A percentile compares a stretch with the other conserved stretches of the same genome.
Conservation (phyloP, 352 stramenopile species). For the Pythium myriotylum region DNA sequence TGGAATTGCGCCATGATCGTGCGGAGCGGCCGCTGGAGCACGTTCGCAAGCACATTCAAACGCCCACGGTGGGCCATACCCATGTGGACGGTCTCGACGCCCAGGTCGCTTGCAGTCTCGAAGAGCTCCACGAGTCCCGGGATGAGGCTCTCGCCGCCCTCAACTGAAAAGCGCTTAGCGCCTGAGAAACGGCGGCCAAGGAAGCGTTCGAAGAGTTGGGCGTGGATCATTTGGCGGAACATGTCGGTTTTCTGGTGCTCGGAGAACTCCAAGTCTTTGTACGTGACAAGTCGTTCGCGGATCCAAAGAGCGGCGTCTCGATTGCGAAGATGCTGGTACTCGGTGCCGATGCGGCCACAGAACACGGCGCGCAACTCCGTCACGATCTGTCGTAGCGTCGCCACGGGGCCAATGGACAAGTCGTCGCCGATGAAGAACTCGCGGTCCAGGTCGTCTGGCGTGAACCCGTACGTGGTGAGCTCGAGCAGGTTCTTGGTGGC, state of each 20-base stretch:
- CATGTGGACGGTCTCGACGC: slow-evolving; percentile 98
- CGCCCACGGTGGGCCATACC: slow-evolving; percentile 98
- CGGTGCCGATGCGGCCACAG: slow-evolving; percentile 95
- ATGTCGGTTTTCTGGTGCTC: slow-evolving; percentile 94
- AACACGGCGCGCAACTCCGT: slow-evolving; percentile 95
- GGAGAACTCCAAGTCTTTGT: slow-evolving; percentile 59
- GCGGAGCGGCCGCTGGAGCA: slow-evolving; percentile 96
- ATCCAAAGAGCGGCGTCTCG: slow-evolving; percentile 88
- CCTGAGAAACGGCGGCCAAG: slow-evolving; percentile 93
- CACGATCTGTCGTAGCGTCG: slow-evolving; percentile 88
- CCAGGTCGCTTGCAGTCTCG: slow-evolving; percentile 93
- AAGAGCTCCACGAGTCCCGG: slow-evolving; percentile 95
- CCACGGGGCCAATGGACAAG: slow-evolving; percentile 78
- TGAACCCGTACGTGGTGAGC: slow-evolving; percentile 90
- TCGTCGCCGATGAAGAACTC: slow-evolving; percentile 93
- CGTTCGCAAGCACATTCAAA: slow-evolving; percentile 98
- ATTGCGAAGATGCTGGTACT: slow-evolving; percentile 99
- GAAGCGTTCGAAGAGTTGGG: slow-evolving; percentile 98
- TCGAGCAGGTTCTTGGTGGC: slow-evolving; percentile 83
- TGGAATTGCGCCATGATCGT: slow-evolving; percentile 93
- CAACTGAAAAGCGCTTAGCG: slow-evolving; percentile 98
- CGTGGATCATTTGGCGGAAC: slow-evolving; percentile 93
- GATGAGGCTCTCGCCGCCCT: slow-evolving; percentile 97
- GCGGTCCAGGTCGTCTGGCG: slow-evolving; percentile 85
- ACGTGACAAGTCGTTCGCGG: slow-evolving; percentile 60